These are phyloP conservation scores for Kondoa malvinella DNA, from an alignment of 768 basidiomycete genomes.

Conservation along the genomic window DNA sequence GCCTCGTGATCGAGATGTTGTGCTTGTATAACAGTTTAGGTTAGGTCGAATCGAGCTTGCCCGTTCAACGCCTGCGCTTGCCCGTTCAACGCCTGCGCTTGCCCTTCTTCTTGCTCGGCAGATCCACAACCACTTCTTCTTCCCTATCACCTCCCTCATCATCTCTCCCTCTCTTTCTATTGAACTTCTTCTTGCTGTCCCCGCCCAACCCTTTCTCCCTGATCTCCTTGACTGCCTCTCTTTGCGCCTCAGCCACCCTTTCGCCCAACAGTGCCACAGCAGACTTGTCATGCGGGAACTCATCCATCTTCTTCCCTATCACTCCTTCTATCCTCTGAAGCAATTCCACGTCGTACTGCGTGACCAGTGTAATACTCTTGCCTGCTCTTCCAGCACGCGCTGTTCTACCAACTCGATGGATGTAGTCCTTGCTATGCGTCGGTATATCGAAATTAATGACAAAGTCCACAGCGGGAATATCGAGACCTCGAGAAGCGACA, in stretches of 20 bases:
- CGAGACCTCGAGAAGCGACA: conserved; percentile 86
- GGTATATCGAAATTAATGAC: conserved; percentile 98
- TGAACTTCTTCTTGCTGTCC: conserved; percentile 40
- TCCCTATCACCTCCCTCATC: conserved; percentile 63
- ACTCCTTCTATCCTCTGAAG: conserved; percentile 87
- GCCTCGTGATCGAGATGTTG: too few relatives aligned
- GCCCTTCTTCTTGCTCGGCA: conserved; percentile 3
- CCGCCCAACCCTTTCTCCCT: conserved; percentile 51
- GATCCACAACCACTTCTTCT: conserved; percentile 46
- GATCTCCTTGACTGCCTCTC: conserved; percentile 56
- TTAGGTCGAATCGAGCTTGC: too few relatives aligned
- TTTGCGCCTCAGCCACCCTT: conserved; percentile 67
- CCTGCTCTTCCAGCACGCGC: conserved; percentile 95
- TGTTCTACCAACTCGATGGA: conserved; percentile 92
- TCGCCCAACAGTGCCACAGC: conserved; percentile 74
- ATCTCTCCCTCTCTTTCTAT: conserved; percentile 33
- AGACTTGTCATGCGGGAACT: conserved; percentile 55
- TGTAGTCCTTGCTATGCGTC: conserved; percentile 96
- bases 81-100: background rate
- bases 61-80: background rate
- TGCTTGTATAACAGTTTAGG: too few relatives aligned
- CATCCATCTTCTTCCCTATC: conserved; percentile 75
- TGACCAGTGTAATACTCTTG: conserved; percentile 90
- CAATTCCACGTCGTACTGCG: conserved; percentile 95
- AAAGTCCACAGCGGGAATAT: conserved; percentile 86